phyloP scores from a whole-genome alignment of 2,329 filamentous ascomycete species.

The Coniochaeta sp. region DNA sequence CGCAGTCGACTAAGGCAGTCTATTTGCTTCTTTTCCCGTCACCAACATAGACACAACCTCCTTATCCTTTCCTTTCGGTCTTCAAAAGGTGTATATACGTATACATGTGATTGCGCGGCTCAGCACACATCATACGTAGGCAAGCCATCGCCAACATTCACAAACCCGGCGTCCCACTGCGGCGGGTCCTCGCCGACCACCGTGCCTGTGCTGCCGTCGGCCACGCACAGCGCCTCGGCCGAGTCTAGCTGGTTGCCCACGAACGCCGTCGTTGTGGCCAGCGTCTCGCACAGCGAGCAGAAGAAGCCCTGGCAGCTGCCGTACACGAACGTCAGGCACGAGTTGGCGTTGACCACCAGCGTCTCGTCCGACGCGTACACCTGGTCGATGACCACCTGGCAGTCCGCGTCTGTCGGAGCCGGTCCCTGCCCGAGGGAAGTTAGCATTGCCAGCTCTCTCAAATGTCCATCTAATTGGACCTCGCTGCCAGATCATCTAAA shows the following conservation, averaged over 20 bases:
- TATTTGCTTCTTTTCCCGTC: no score
- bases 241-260: conserved; percentile 25
- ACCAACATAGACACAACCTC: no score
- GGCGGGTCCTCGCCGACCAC: conserved; percentile 24
- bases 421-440: conserved; percentile 16
- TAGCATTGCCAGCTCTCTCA: not conserved
- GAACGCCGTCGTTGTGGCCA: conserved; percentile 24
- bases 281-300: conserved; percentile 25
- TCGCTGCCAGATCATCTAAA: no score
- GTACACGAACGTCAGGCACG: conserved; percentile 25
- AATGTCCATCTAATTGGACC: no score
- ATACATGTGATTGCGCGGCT: not conserved
- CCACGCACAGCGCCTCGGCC: conserved; percentile 25
- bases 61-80: no score
- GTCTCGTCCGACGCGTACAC: conserved; percentile 19
- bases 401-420: conserved; percentile 21
- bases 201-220: conserved; percentile 22
- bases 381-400: conserved; percentile 22
- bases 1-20: no score
- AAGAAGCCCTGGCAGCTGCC: conserved; percentile 29
- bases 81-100: no score
- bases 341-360: conserved; percentile 20
- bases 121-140: conserved; percentile 26
- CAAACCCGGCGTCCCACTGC: conserved; percentile 27
- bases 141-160: conserved; percentile 17